These are phyloP conservation scores for Suillus weaverae DNA, from an alignment of 768 basidiomycete species.

Conservation along the genomic window DNA sequence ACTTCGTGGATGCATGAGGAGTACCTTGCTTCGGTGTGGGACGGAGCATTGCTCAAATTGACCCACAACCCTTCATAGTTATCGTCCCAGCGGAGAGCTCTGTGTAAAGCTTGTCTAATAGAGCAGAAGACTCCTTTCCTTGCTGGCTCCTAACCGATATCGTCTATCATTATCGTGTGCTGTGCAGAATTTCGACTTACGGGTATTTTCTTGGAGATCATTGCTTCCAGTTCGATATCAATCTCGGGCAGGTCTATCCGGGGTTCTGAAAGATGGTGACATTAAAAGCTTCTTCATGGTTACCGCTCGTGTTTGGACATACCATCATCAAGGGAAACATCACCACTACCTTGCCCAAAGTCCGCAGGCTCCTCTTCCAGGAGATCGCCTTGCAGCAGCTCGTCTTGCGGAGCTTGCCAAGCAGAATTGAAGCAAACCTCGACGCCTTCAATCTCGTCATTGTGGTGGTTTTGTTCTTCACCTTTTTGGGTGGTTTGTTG, in stretches of 20 bases:
- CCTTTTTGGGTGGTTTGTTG: neutral
- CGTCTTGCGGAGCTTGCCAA: conserved; percentile 3
- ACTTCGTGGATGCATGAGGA: neutral
- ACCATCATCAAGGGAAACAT: neutral
- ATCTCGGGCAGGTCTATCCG: conserved; percentile 27
- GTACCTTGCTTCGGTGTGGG: conserved; percentile 25
- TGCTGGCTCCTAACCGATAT: conserved; percentile 28
- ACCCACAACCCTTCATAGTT: conserved; percentile 32
- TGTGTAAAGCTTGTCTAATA: conserved; percentile 42
- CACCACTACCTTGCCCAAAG: neutral
- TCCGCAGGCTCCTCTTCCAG: neutral
- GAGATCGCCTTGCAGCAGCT: neutral
- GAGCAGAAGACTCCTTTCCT: conserved; percentile 39
- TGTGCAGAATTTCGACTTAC: conserved; percentile 24
- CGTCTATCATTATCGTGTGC: neutral
- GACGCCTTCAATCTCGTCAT: conserved; percentile 2
- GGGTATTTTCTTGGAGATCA: conserved; percentile 43
- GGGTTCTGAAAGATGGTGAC: conserved; percentile 9
- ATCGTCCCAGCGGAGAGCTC: conserved; percentile 33
- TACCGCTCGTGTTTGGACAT: neutral
- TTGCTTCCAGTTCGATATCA: conserved; percentile 38
- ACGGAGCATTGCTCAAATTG: conserved; percentile 14
- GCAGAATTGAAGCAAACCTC: conserved; percentile 14
- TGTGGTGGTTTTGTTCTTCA: neutral
- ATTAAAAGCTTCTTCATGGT: neutral